phyloP scores from a whole-genome alignment of 176 grass and related monocot species.

The Lolium multiflorum region DNA sequence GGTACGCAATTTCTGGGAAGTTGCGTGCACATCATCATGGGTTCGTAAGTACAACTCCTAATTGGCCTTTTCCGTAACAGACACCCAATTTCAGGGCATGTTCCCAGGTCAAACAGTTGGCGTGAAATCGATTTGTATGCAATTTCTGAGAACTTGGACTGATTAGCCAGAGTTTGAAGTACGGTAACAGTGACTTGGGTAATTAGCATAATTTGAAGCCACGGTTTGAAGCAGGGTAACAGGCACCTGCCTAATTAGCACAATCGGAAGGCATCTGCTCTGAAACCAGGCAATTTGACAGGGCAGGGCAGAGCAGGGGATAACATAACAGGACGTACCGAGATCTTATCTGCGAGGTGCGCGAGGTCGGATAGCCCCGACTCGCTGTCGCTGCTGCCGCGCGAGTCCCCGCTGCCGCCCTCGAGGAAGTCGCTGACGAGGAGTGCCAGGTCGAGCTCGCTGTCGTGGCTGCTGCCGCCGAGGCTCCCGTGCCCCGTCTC shows the following conservation, averaged over 20 bases:
- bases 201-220: background rate
- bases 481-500: constrained; percentile 29
- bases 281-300: background rate
- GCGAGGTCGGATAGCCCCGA: constrained; percentile 74
- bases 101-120: background rate
- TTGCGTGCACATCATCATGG: background rate
- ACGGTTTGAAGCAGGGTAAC: background rate
- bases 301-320: background rate
- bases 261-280: background rate
- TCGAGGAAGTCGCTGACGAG: constrained; percentile 93
- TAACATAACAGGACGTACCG: constrained; percentile 26
- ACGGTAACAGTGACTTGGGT: background rate
- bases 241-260: background rate
- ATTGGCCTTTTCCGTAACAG: too few species aligned
- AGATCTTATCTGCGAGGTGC: constrained; percentile 75
- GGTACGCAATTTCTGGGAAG: background rate
- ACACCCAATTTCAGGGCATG: too few species aligned
- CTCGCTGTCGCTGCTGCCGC: constrained; percentile 80
- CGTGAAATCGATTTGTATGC: background rate
- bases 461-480: constrained; percentile 73
- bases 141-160: background rate
- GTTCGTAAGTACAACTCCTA: background rate
- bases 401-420: constrained; percentile 72
- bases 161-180: background rate
- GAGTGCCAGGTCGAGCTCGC: constrained; percentile 76